Conservation (phyloP, 495 filamentous ascomycete species). For the Penicillium robsamsonii region DNA sequence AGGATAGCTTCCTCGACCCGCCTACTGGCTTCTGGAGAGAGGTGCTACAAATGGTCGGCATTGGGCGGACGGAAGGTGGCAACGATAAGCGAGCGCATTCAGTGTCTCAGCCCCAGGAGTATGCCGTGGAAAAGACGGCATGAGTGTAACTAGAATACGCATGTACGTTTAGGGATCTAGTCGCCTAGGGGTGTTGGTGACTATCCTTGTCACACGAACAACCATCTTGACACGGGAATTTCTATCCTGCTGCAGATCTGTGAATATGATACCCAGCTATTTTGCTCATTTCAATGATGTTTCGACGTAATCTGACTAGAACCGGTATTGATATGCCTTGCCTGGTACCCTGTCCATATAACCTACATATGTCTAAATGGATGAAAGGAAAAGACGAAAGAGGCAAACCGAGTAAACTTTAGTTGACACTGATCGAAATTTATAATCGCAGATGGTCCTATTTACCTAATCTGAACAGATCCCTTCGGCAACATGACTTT, state of each 20-base stretch:
- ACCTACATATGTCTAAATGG: neutral
- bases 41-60: constrained; percentile 23
- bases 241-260: neutral
- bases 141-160: neutral
- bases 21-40: constrained; percentile 32
- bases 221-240: neutral
- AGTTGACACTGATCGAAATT: neutral
- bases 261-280: neutral
- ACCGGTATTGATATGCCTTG: neutral
- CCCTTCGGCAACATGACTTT: neutral
- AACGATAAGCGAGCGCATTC: neutral
- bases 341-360: neutral
- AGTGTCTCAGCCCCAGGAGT: neutral
- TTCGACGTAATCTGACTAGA: neutral
- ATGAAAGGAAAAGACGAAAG: neutral
- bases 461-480: neutral
- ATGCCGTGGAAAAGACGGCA: neutral
- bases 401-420: neutral
- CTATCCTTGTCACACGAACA: neutral
- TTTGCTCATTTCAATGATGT: neutral
- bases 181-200: neutral
- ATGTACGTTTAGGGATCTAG: neutral
- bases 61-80: neutral
- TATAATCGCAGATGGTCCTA: neutral
- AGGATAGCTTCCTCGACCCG: constrained; percentile 29